phyloP scores from a whole-genome alignment of 768 basidiomycete species.

The Mycena pura region DNA sequence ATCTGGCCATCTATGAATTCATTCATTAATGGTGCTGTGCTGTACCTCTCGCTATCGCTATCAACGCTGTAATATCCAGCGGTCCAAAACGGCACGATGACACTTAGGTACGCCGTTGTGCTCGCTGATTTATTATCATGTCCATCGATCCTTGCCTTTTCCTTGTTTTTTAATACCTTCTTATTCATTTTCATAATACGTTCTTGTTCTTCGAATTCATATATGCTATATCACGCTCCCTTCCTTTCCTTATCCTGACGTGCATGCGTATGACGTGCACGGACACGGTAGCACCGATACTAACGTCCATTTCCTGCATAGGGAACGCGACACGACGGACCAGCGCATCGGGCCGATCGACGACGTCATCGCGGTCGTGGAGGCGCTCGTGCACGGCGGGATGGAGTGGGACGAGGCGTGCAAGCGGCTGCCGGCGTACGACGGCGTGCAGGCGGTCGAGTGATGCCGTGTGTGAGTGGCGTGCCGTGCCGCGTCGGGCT shows the following conservation, averaged over 20 bases:
- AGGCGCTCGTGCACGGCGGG: conserved; percentile 75
- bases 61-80: conserved; percentile 53
- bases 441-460: conserved; percentile 88
- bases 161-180: no score
- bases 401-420: conserved; percentile 84
- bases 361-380: conserved; percentile 83
- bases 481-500: no score
- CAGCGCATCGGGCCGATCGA: conserved; percentile 92
- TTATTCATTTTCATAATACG: no score
- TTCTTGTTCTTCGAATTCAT: no score
- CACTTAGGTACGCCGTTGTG: conserved; percentile 89
- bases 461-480: conserved; percentile 17
- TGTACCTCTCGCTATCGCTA: background rate
- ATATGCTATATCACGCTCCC: no score
- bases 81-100: conserved; percentile 91
- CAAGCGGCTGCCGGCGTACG: conserved; percentile 74
- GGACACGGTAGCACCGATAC: no score
- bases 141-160: no score
- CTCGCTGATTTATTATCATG: no score
- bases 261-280: no score
- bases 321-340: conserved; percentile 93
- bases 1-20: no score
- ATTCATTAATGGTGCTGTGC: background rate
- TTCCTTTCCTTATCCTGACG: no score
- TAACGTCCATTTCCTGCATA: conserved; percentile 45